These are phyloP conservation scores for Leccinum truebloodii DNA, from an alignment of 768 basidiomycete genomes.

Conservation along the genomic window DNA sequence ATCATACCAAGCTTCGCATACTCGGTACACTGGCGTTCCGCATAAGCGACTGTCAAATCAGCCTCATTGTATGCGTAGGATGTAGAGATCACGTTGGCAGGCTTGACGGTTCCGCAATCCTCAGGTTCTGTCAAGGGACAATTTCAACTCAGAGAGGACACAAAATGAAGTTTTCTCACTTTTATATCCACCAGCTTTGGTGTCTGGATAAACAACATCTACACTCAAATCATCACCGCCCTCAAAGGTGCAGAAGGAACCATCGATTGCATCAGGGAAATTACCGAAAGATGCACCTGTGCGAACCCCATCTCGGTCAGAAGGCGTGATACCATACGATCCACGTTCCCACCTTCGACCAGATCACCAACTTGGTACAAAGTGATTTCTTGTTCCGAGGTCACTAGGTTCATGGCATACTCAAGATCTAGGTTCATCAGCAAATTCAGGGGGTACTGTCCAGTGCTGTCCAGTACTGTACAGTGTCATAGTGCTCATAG, in stretches of 20 bases:
- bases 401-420: slow-evolving; percentile 56
- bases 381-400: slow-evolving; percentile 35
- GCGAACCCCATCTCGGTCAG: slow-evolving; percentile 4
- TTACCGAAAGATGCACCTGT: slow-evolving; percentile 46
- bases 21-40: slow-evolving; percentile 45
- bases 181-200: slow-evolving; percentile 37
- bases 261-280: slow-evolving; percentile 46
- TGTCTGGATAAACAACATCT: slow-evolving; percentile 47
- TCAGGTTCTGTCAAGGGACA: slow-evolving; percentile 11
- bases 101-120: slow-evolving; percentile 38
- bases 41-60: slow-evolving; percentile 35
- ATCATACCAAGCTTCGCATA: slow-evolving; percentile 51
- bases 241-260: slow-evolving; percentile 43
- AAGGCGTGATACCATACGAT: not conserved
- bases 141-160: not conserved
- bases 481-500: no score
- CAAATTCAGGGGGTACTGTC: no score
- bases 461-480: no score
- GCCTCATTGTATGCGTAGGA: slow-evolving; percentile 43
- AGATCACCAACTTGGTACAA: slow-evolving; percentile 44
- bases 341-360: slow-evolving; percentile 28
- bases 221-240: slow-evolving; percentile 44
- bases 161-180: slow-evolving; percentile 24
- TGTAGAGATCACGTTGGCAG: slow-evolving; percentile 45
- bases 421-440: slow-evolving; percentile 61